These are phyloP conservation scores for Dioscorea alata DNA, from an alignment of 106 monocot genomes.

Conservation along the genomic window DNA sequence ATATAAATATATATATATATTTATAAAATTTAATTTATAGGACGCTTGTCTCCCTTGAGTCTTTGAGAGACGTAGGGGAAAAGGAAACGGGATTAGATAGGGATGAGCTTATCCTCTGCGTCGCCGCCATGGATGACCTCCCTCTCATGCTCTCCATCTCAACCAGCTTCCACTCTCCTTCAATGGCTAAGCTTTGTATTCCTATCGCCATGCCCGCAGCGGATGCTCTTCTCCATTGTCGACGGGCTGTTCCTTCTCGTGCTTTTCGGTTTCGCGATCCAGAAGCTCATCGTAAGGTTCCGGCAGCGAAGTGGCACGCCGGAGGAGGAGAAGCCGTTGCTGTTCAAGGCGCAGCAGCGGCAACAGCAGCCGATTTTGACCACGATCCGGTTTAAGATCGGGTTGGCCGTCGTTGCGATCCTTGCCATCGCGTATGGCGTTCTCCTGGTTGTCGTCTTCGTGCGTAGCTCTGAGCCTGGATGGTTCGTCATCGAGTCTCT, in stretches of 20 bases:
- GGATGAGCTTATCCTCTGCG: too few species aligned
- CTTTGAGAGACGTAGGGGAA: too few species aligned
- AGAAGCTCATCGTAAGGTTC: slow-evolving; percentile 17
- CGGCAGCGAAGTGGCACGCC: neutral
- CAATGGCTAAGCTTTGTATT: slow-evolving; percentile 62
- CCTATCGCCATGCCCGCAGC: slow-evolving; percentile 76
- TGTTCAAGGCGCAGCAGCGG: neutral
- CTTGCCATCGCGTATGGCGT: slow-evolving; percentile 29
- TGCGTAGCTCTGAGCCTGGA: neutral
- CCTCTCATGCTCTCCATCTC: slow-evolving; percentile 25
- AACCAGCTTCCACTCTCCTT: neutral
- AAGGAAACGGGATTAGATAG: too few species aligned
- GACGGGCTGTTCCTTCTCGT: slow-evolving; percentile 53
- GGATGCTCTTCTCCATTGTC: slow-evolving; percentile 43
- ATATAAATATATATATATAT: too few species aligned
- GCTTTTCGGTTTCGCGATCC: slow-evolving; percentile 30
- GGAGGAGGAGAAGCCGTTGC: neutral
- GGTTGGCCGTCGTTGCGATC: slow-evolving; percentile 20
- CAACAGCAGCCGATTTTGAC: slow-evolving; percentile 5
- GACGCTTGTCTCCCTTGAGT: too few species aligned
- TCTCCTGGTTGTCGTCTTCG: slow-evolving; percentile 14
- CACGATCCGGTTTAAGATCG: slow-evolving; percentile 27
- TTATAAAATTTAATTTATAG: too few species aligned
- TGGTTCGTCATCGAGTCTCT: slow-evolving; percentile 11
- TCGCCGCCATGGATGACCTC: slow-evolving; percentile 35